Percentiles rank a stretch among this genome's conserved stretches.
Conservation (phyloP, 495 filamentous ascomycete genomes). For the Hyaloscypha finlandica region DNA sequence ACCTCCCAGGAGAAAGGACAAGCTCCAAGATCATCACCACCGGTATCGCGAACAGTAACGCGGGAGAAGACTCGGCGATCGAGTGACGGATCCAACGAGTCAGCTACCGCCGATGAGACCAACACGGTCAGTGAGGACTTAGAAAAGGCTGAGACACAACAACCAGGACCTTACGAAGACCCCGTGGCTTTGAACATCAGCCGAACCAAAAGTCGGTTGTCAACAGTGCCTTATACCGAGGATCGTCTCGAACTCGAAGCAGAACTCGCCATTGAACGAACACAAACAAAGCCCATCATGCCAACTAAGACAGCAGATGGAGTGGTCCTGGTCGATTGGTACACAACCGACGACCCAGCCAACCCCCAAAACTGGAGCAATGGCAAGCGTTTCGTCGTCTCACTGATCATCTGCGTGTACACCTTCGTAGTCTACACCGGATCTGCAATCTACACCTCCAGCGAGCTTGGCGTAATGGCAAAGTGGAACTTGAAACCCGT, state of each 20-base stretch:
- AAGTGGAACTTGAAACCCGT: constrained; percentile 55
- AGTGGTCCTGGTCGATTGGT: constrained; percentile 60
- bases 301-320: constrained; percentile 46
- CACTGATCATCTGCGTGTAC: constrained; percentile 53
- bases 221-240: constrained; percentile 41
- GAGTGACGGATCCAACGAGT: constrained; percentile 3
- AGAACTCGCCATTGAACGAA: constrained; percentile 44
- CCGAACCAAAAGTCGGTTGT: constrained; percentile 35
- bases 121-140: constrained; percentile 2
- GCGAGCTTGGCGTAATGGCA: constrained; percentile 43
- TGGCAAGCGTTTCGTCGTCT: constrained; percentile 41
- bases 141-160: constrained; percentile 25
- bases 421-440: constrained; percentile 53
- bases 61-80: constrained; percentile 16
- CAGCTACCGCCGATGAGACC: constrained; percentile 9
- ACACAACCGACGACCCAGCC: constrained; percentile 48
- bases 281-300: constrained; percentile 48
- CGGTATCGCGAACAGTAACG: not conserved
- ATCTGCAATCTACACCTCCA: constrained; percentile 51
- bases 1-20: constrained; percentile 25
- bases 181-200: constrained; percentile 48
- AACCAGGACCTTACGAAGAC: constrained; percentile 54
- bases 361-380: constrained; percentile 59
- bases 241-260: constrained; percentile 44
- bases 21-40: not conserved